Percentiles rank a stretch among this genome's conserved stretches.
phyloP scores from a whole-genome alignment of 306 rosid genomes.

The Rubus idaeus region DNA sequence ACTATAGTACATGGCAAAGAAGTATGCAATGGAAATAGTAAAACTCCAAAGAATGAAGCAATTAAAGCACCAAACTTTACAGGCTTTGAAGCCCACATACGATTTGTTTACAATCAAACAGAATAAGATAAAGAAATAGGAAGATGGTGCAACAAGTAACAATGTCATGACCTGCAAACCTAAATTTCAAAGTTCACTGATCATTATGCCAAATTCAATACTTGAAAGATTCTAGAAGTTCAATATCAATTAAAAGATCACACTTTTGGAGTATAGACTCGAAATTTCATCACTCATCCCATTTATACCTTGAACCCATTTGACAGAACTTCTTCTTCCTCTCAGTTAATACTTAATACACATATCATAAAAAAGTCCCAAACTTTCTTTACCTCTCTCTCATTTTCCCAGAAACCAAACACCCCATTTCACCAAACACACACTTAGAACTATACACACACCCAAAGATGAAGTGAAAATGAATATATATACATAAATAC shows the following conservation, averaged over 20 bases:
- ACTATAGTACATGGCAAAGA: neutral
- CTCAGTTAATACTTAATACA: neutral
- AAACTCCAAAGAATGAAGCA: neutral
- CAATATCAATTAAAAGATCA: neutral
- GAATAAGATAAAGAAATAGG: neutral
- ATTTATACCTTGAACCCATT: neutral
- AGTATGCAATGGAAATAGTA: neutral
- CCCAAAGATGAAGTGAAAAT: neutral
- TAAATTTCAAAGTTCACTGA: neutral
- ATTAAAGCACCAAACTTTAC: slow-evolving; percentile 5
- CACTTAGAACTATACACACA: neutral
- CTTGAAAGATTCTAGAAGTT: neutral
- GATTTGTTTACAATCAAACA: neutral
- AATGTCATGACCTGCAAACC: neutral
- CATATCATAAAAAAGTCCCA: neutral
- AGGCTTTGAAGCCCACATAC: neutral
- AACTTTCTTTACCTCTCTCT: neutral
- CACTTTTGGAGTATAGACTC: neutral
- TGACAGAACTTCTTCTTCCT: neutral
- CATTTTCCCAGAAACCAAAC: slow-evolving; percentile 12
- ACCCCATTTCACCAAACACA: neutral
- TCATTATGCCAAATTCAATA: slow-evolving; percentile 5
- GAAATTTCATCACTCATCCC: neutral
- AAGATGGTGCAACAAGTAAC: neutral
- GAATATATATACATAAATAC: neutral